A percentile compares a stretch with the other conserved stretches of the same genome.
Conservation (phyloP, 306 rosid genomes). For the Lathyrus oleraceus region DNA sequence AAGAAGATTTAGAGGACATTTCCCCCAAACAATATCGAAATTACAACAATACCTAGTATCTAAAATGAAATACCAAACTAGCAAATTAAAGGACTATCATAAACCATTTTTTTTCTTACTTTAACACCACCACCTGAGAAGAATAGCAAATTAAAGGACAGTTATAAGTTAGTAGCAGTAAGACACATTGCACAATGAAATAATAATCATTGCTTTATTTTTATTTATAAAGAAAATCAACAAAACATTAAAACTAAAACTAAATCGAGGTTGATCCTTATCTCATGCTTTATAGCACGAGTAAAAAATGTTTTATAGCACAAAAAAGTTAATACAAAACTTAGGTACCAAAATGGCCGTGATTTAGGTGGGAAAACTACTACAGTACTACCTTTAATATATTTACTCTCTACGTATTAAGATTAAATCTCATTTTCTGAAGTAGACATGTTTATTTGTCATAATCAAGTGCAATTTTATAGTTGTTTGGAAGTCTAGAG, state of each 20-base stretch:
- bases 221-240: background rate
- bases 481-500: conserved; percentile 19
- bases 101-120: background rate
- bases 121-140: background rate
- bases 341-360: background rate
- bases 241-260: background rate
- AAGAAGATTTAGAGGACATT: background rate
- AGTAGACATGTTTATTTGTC: conserved; percentile 19
- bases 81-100: background rate
- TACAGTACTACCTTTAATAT: background rate
- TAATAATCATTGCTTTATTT: background rate
- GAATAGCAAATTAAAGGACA: background rate
- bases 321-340: background rate
- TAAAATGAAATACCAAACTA: background rate
- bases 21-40: background rate
- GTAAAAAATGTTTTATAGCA: background rate
- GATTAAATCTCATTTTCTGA: background rate
- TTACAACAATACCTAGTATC: background rate
- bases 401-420: background rate
- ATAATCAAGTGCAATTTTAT: conserved; percentile 2
- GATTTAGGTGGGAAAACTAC: background rate
- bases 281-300: background rate
- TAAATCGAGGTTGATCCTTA: background rate
- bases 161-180: background rate
- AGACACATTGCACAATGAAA: background rate